Evolutionary conservation across 805 yeast species (phyloP).

Genomic region (Starmera caribaea): DNA sequence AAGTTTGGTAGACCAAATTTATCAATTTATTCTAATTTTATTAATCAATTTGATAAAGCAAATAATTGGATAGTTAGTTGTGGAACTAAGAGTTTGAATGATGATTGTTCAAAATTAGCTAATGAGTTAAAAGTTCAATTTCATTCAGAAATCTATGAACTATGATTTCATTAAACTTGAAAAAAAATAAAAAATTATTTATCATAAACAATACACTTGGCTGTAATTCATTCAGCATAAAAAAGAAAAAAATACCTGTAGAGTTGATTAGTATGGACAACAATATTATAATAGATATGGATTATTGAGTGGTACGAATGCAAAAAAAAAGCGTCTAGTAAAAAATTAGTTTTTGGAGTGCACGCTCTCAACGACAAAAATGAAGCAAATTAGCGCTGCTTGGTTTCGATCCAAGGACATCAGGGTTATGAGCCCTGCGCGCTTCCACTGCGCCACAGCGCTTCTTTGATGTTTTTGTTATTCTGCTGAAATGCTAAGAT

Average conservation of each 20-base stretch:
- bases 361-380: not conserved
- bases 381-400: slow-evolving; percentile 67
- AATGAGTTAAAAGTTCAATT: slow-evolving; percentile 24
- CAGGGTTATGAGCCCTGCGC: slow-evolving; percentile 99
- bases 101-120: slow-evolving; percentile 31
- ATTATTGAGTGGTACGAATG: too few species aligned
- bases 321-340: too few species aligned
- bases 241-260: too few species aligned
- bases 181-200: too few species aligned
- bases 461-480: slow-evolving; percentile 22
- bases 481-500: too few species aligned
- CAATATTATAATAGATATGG: too few species aligned
- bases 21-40: slow-evolving; percentile 16
- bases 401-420: slow-evolving; percentile 96
- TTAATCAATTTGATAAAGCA: slow-evolving; percentile 19
- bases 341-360: too few species aligned
- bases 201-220: too few species aligned
- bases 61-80: slow-evolving; percentile 49
- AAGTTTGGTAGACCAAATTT: slow-evolving; percentile 33
- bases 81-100: slow-evolving; percentile 41
- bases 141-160: slow-evolving; percentile 33
- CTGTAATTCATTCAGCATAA: too few species aligned
- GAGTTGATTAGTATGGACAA: too few species aligned
- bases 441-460: slow-evolving; percentile 99
- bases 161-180: slow-evolving; percentile 4